Conservation (phyloP, 108 stramenopile genomes). For the Skeletonema tropicum region DNA sequence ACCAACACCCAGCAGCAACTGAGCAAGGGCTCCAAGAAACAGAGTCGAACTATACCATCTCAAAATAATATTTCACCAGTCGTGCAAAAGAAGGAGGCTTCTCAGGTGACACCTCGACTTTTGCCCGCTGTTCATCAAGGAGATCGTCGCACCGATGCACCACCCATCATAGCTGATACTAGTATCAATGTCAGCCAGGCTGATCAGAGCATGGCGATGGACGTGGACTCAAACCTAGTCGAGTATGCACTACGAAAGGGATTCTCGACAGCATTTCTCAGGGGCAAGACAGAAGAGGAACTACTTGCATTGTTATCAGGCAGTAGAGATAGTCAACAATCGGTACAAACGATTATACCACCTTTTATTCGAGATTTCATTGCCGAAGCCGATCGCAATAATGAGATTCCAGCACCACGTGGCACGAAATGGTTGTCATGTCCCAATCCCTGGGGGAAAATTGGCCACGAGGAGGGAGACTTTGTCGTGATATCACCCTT, state of each 20-base stretch:
- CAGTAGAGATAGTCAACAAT: neutral
- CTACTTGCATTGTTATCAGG: neutral
- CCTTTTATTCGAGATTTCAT: slow-evolving; percentile 33
- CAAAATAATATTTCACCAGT: neutral
- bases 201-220: neutral
- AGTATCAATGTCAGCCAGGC: neutral
- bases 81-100: neutral
- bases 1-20: neutral
- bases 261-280: slow-evolving; percentile 6
- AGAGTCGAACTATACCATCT: neutral
- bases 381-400: slow-evolving; percentile 14
- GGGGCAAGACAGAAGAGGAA: slow-evolving; percentile 4
- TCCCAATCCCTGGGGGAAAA: slow-evolving; percentile 73
- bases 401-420: slow-evolving; percentile 25
- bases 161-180: neutral
- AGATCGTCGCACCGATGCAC: neutral
- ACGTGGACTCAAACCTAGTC: neutral
- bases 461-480: slow-evolving; percentile 63
- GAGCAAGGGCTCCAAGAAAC: neutral
- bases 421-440: slow-evolving; percentile 58
- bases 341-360: slow-evolving; percentile 4
- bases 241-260: neutral
- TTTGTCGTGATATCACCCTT: slow-evolving; percentile 64
- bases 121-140: neutral
- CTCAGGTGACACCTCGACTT: neutral